Base-by-base conservation (phyloP, 169 alveolate genomes). In the Plasmodium vivax region DNA sequence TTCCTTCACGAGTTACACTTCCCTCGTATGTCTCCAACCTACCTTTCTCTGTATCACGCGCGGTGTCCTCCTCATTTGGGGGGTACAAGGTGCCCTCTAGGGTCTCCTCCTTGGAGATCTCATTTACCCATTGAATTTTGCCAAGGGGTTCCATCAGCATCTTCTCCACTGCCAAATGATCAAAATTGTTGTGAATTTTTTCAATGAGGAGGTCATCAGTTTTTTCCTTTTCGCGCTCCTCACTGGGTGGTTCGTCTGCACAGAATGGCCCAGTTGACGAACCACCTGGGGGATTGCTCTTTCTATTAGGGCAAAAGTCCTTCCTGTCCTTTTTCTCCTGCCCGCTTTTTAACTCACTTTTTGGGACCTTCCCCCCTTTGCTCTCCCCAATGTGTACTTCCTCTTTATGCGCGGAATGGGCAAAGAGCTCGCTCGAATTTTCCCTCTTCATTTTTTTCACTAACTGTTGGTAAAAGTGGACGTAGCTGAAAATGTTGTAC, bases 401-500 rank as follows among this genome's bases (percentile, higher is more conserved):
- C 30, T 32, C 71, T 71, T 41, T 58, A n/a, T n/a, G 32, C 41
- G 43, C 51, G 19, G 82, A 71, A 71, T 68, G 45, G 36, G 38
- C 8, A 85, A 85, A 85, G 10, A 51, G 56, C 30, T 51, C 85
- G 56, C 41, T 27, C 2, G 43, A 74, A 74, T 74, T 62, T 10
- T 23, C 72, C 16, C 36, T 80, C 71, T 90, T 90, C 23, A 90
- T 80, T 90, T 90, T 90, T 27, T 80, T 51, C 54, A 32, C 72
- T 62, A 80, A 43, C 45, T 90, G 83, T 79, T 58, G 51, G 73
- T 58, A 90, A 58, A 90, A 90, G 72, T 80, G 82, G 27, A 79
- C 73, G 54, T 58, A 90, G 71, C 27, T 68, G 34, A 58, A 90
- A 62, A 79, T 58, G 51, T 41, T 90, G 51, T 80, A 41, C 83